Evolutionary conservation across 176 grass and related monocot species (phyloP).

Genomic region (Bromus sterilis): DNA sequence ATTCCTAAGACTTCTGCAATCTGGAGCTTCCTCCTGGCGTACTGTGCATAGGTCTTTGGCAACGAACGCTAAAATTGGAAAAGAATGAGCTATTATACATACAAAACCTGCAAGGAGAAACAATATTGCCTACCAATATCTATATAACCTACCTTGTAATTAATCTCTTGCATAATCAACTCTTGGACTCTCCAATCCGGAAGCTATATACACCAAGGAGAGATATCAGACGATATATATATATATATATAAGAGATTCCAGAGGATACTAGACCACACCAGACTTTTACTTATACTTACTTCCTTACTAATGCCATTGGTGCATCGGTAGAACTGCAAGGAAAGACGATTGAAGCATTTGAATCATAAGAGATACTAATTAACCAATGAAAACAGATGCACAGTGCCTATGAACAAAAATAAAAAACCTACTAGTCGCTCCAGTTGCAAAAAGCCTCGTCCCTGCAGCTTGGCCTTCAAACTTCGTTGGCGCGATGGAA

Average conservation of each 20-base stretch:
- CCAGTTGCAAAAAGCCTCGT: not conserved
- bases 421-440: not conserved
- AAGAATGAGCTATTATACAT: not conserved
- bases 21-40: not conserved
- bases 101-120: no score
- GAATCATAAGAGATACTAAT: not conserved
- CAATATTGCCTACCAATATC: no score
- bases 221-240: not conserved
- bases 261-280: not conserved
- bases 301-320: not conserved
- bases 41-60: not conserved
- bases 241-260: not conserved
- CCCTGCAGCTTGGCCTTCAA: not conserved
- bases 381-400: not conserved
- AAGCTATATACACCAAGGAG: not conserved
- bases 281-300: not conserved
- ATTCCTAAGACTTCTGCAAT: not conserved
- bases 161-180: not conserved
- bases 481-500: not conserved
- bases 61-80: not conserved
- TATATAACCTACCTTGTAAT: not conserved
- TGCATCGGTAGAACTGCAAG: not conserved
- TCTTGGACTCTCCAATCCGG: not conserved
- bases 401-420: not conserved
- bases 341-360: not conserved